Evolutionary conservation across 2,329 filamentous ascomycete genomes (phyloP), one percentile per base, ranked within the genome.

Genomic region (Diaporthe australafricana): DNA sequence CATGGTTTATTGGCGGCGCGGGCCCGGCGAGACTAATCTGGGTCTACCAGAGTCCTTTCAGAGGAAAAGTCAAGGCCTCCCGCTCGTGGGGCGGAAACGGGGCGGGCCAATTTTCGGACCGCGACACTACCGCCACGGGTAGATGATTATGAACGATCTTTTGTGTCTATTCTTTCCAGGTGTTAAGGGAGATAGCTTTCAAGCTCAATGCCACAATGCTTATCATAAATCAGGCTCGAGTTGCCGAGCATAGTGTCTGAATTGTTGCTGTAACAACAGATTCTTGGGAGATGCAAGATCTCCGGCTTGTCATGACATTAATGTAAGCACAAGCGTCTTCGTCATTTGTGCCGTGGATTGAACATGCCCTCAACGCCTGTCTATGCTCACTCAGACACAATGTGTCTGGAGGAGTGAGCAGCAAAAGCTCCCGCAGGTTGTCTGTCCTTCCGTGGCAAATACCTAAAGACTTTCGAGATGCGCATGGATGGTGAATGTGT

Each of bases 181-280:
- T 17, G 50, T 57, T 40, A 12, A n/a, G 52, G 52, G 52, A n/a
- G 16, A 48, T 57, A 68, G 40, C 63, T 68, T 48, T 68, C 30
- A 11, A 57, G n/a, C 40, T 38, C 22, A 68, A n/a, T 27, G 32
- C n/a, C 66, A 68, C 16, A 27, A 4, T 57, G 40, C 42, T 38
- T 17, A 38, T 30, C 38, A 53, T 42, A 8, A n/a, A 25, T 11
- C 66, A 38, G 3, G 22, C 12, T 4, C 9, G 6, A 12, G 1
- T 38, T 14, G 14, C 42, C 14, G 2, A 38, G 35, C 11, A 14
- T 35, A 27, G 16, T 11, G 27, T n/a, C 22, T 17, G 17, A 5
- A 25, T 11, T 38, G 30, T 4, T 5, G n/a, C 45, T 9, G 7
- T 50, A 27, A 35, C 11, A 3, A 4, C 12, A 16, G 14, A 6